Evolutionary conservation across 2,329 filamentous ascomycete genomes (phyloP).

Genomic region (Penicillium janthinellum): DNA sequence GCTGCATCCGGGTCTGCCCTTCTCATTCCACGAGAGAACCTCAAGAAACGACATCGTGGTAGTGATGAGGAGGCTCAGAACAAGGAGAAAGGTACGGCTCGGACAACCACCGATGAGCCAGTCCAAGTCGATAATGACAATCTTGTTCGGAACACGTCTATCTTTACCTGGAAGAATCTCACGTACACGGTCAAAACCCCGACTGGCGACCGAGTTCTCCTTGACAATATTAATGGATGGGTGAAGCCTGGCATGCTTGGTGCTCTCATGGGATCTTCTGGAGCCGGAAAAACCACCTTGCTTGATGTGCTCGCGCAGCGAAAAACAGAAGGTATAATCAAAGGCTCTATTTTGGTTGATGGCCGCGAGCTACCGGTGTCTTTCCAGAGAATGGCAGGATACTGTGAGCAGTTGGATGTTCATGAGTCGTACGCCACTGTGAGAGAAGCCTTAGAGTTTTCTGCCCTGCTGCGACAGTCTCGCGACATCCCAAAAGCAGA

Average conservation of each 20-base stretch:
- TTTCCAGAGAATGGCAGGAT: constrained; percentile 69
- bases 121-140: constrained; percentile 38
- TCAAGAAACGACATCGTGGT: constrained; percentile 40
- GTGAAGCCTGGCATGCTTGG: constrained; percentile 76
- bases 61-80: constrained; percentile 55
- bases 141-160: constrained; percentile 64
- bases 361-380: constrained; percentile 60
- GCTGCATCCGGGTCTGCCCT: constrained; percentile 58
- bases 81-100: constrained; percentile 22
- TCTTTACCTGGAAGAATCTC: constrained; percentile 75
- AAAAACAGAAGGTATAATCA: constrained; percentile 63
- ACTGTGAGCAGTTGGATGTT: constrained; percentile 69
- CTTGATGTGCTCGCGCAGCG: constrained; percentile 74
- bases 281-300: constrained; percentile 74
- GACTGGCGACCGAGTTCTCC: constrained; percentile 56
- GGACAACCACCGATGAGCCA: not conserved
- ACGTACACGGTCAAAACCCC: constrained; percentile 68
- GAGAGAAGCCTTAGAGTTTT: constrained; percentile 68
- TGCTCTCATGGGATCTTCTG: constrained; percentile 77
- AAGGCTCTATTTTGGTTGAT: constrained; percentile 67
- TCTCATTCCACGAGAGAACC: constrained; percentile 64
- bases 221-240: constrained; percentile 72
- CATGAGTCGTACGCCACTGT: constrained; percentile 68
- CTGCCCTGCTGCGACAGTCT: constrained; percentile 64
- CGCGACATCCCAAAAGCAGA: constrained; percentile 54